Evolutionary conservation across 2,329 filamentous ascomycete genomes (phyloP).

Genomic region (Grosmannia serpens): DNA sequence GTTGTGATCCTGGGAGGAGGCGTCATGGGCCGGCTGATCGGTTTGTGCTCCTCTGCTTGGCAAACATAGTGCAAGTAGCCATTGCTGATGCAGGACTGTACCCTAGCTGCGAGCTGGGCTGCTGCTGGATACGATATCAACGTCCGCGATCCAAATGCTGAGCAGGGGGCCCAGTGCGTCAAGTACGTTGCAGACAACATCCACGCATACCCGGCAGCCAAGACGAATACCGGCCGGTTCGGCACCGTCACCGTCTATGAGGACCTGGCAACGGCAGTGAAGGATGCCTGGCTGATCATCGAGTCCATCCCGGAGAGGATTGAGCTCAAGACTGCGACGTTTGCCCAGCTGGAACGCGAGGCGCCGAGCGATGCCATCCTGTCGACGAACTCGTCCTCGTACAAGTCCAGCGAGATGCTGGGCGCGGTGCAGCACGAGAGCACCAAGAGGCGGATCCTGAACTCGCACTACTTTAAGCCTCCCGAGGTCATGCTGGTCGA

Average conservation of each 20-base stretch:
- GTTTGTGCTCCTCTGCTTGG: background rate
- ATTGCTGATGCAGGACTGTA: background rate
- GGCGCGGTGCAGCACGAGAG: slow-evolving; percentile 11
- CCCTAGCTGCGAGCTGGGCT: background rate
- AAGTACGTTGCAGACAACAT: slow-evolving; percentile 28
- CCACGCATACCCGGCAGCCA: slow-evolving; percentile 14
- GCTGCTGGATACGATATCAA: slow-evolving; percentile 29
- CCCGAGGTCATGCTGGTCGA: slow-evolving; percentile 21
- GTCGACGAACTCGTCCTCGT: slow-evolving; percentile 20
- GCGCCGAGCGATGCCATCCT: slow-evolving; percentile 18
- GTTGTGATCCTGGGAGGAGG: background rate
- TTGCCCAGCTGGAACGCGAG: slow-evolving; percentile 17
- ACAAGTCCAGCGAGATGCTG: slow-evolving; percentile 18
- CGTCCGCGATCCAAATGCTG: slow-evolving; percentile 28
- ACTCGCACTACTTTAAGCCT: slow-evolving; percentile 24
- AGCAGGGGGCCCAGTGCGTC: slow-evolving; percentile 24
- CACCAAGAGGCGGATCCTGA: slow-evolving; percentile 17
- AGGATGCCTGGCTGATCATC: slow-evolving; percentile 21
- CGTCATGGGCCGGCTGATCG: background rate
- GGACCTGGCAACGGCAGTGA: slow-evolving; percentile 27
- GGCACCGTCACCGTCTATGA: slow-evolving; percentile 20
- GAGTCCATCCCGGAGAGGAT: slow-evolving; percentile 22
- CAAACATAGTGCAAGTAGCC: too few species aligned
- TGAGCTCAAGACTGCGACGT: slow-evolving; percentile 18
- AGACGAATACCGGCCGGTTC: slow-evolving; percentile 4